Conservation (phyloP, 495 filamentous ascomycete species). For the Chaetomium fimeti region DNA sequence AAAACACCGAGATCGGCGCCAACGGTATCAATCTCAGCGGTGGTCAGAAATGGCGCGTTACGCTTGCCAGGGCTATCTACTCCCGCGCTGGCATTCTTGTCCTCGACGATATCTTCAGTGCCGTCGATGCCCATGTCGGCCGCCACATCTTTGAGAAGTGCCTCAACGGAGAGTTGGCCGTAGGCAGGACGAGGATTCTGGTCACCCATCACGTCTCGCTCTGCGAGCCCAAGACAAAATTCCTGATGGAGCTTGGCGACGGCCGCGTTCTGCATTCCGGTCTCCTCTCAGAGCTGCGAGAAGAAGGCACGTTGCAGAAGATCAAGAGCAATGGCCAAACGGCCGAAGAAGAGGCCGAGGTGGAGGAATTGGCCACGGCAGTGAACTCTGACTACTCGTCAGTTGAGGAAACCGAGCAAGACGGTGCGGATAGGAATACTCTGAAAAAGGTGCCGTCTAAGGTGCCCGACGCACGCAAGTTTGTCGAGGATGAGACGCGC, state of each 20-base stretch:
- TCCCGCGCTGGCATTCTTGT: conserved; percentile 76
- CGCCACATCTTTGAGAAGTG: conserved; percentile 73
- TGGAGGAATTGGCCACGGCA: conserved; percentile 46
- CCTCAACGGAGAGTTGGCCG: conserved; percentile 64
- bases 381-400: conserved; percentile 46
- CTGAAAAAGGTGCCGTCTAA: conserved; percentile 48
- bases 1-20: conserved; percentile 74
- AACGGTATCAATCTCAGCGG: conserved; percentile 84
- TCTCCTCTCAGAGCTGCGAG: conserved; percentile 54
- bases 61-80: conserved; percentile 76
- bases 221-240: conserved; percentile 66
- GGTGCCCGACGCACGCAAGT: conserved; percentile 53
- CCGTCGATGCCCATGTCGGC: conserved; percentile 71
- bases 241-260: conserved; percentile 65
- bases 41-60: conserved; percentile 79
- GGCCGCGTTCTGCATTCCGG: conserved; percentile 64
- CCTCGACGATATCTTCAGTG: conserved; percentile 83
- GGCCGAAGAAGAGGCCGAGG: conserved; percentile 44
- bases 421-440: conserved; percentile 34
- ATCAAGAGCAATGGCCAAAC: conserved; percentile 59
- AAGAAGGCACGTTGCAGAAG: conserved; percentile 54
- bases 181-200: conserved; percentile 71
- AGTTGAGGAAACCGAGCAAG: conserved; percentile 28
- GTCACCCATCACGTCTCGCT: conserved; percentile 81
- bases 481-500: conserved; percentile 69